These are phyloP conservation scores for Metschnikowia sp. DNA, from an alignment of 805 yeast species.

Conservation along the genomic window DNA sequence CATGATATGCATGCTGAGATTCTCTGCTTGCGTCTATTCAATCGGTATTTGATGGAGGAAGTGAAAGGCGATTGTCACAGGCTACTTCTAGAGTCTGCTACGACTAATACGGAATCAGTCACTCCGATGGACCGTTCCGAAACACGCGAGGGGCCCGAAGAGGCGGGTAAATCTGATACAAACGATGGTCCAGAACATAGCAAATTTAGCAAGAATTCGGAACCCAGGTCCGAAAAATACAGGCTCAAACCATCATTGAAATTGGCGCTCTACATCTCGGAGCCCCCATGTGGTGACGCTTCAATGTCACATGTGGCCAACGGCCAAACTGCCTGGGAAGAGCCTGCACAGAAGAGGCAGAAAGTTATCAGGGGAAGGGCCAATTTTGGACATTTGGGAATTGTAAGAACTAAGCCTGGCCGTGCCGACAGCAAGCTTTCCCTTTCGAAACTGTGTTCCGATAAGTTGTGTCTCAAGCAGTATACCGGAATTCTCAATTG, in stretches of 20 bases:
- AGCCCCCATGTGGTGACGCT: constrained; percentile 89
- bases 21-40: constrained; percentile 67
- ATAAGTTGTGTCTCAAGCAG: constrained; percentile 70
- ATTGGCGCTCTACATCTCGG: constrained; percentile 64
- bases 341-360: constrained; percentile 12
- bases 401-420: constrained; percentile 91
- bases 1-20: constrained; percentile 95
- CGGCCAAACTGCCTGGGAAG: constrained; percentile 23
- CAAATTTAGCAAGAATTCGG: too few relatives aligned
- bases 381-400: constrained; percentile 52
- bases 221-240: too few relatives aligned
- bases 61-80: constrained; percentile 7
- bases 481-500: constrained; percentile 50
- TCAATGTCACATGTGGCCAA: constrained; percentile 48
- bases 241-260: constrained; percentile 23
- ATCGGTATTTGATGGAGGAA: constrained; percentile 54
- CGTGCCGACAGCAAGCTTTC: constrained; percentile 71
- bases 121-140: too few relatives aligned
- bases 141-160: not conserved
- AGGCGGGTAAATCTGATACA: not conserved
- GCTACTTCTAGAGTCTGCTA: constrained; percentile 8
- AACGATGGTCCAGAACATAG: too few relatives aligned
- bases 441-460: constrained; percentile 83
- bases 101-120: too few relatives aligned
- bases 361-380: constrained; percentile 56